Evolutionary conservation across 2,329 filamentous ascomycete species (phyloP).

Genomic region (Fusarium hostae): DNA sequence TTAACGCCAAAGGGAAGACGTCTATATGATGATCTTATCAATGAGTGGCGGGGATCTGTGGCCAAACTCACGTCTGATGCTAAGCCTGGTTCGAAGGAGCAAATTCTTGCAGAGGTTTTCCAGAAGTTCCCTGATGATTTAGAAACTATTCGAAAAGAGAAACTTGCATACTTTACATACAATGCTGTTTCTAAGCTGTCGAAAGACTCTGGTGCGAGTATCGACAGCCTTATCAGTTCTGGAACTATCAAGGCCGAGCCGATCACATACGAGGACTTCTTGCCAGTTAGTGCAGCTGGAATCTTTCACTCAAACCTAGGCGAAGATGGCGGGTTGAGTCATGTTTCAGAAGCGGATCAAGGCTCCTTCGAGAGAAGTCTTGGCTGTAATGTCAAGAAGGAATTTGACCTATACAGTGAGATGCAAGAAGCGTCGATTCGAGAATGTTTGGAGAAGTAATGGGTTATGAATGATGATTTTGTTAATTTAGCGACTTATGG

Average conservation of each 20-base stretch:
- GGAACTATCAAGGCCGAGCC: slow-evolving; percentile 52
- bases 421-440: slow-evolving; percentile 11
- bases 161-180: slow-evolving; percentile 56
- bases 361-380: slow-evolving; percentile 6
- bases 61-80: not conserved
- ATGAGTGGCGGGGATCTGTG: slow-evolving; percentile 38
- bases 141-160: slow-evolving; percentile 48
- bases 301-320: slow-evolving; percentile 61
- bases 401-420: slow-evolving; percentile 12
- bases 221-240: slow-evolving; percentile 49
- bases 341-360: not conserved
- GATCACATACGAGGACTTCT: slow-evolving; percentile 65
- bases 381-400: slow-evolving; percentile 2
- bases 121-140: slow-evolving; percentile 55
- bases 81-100: slow-evolving; percentile 20
- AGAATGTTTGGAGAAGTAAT: not conserved
- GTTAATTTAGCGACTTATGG: not conserved
- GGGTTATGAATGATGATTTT: not conserved
- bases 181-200: not conserved
- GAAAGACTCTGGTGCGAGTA: not conserved
- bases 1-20: slow-evolving; percentile 57
- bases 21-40: slow-evolving; percentile 59
- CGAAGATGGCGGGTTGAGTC: not conserved
- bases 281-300: slow-evolving; percentile 63
- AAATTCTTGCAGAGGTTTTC: slow-evolving; percentile 47